Conservation (phyloP, 2,329 filamentous ascomycete species). For the Claviceps sorghi region DNA sequence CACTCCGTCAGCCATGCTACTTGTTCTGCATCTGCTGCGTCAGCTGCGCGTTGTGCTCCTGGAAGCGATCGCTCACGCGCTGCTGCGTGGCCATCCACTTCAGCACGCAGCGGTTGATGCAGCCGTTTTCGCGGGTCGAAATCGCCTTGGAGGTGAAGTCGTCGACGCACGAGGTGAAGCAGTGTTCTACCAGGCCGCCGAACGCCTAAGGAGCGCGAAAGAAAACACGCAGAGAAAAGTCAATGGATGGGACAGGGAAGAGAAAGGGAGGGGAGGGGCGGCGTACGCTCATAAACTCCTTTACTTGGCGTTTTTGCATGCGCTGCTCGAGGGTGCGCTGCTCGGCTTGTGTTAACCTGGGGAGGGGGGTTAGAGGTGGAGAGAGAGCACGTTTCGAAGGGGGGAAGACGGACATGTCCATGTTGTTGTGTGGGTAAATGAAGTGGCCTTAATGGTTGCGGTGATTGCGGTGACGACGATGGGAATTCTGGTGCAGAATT, state of each 20-base stretch:
- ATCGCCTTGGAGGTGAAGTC: slow-evolving; percentile 98
- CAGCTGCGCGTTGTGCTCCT: slow-evolving; percentile 51
- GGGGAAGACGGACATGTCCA: slow-evolving; percentile 8
- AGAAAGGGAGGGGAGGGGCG: neutral
- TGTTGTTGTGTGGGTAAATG: slow-evolving; percentile 2
- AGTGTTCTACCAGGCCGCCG: slow-evolving; percentile 51
- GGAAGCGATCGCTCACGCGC: slow-evolving; percentile 81
- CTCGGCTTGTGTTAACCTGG: slow-evolving; percentile 57
- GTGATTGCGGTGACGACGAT: slow-evolving; percentile 4
- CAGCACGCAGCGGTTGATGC: slow-evolving; percentile 86
- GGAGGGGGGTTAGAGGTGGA: neutral
- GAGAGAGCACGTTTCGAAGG: neutral
- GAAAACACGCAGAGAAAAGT: neutral
- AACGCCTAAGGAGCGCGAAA: slow-evolving; percentile 16
- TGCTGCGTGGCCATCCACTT: slow-evolving; percentile 90
- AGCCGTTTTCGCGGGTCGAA: slow-evolving; percentile 73
- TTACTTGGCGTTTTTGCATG: slow-evolving; percentile 97
- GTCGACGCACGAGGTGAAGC: slow-evolving; percentile 94
- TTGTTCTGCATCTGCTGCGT: slow-evolving; percentile 35
- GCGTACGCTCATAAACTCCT: slow-evolving; percentile 94
- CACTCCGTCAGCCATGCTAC: slow-evolving; percentile 13
- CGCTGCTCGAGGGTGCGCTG: slow-evolving; percentile 86
- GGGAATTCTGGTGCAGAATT: slow-evolving; percentile 15
- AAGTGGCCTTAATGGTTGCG: slow-evolving; percentile 3
- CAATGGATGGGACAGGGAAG: neutral